Evolutionary conservation across 345 rosid species (phyloP), one percentile per base, ranked within the genome.

Genomic region (Reutealis trisperma): DNA sequence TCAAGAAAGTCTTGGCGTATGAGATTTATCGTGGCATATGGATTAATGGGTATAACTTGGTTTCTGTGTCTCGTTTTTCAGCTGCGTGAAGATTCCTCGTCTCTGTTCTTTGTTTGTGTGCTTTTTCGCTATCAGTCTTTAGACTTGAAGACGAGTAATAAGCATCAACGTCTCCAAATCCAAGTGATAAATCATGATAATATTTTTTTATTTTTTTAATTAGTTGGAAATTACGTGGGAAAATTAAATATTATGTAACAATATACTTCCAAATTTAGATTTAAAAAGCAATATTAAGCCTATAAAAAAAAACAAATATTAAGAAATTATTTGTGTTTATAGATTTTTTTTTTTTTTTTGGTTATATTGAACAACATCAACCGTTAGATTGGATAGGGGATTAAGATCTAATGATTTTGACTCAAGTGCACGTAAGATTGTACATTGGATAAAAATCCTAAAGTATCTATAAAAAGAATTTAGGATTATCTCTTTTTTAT

Each of bases 31-130:
- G 59, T 24, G 57, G 72, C 7, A 68, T 13, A 34, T 12, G 44
- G n/a, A 4, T 18, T 21, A 34, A 54, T 71, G 24, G 30, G 45
- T 34, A 37, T 32, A 37, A 4, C 11, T 47, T 47, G 51, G 51
- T 10, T 47, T 72, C 37, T 25, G 22, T 49, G 65, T 34, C 62
- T 63, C 21, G 60, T 63, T 63, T 63, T 30, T 19, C 44, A 42
- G 66, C 24, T 74, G 77, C 69, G 68, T 63, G 77, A 19, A 49
- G 59, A 70, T 5, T 11, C 62, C 44, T 67, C 27, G 4, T 49
- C n/a, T 18, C 22, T 18, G n/a, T 71, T 15, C 9, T 55, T 58
- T 12, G 8, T 0, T 58, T 57, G 10, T 21, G 24, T 32, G 19
- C 11, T 47, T 24, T 25, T 49, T 25, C 58, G 21, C 34, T 24